phyloP scores from a whole-genome alignment of 2,329 filamentous ascomycete genomes.

The Penicillium sclerotigenum region DNA sequence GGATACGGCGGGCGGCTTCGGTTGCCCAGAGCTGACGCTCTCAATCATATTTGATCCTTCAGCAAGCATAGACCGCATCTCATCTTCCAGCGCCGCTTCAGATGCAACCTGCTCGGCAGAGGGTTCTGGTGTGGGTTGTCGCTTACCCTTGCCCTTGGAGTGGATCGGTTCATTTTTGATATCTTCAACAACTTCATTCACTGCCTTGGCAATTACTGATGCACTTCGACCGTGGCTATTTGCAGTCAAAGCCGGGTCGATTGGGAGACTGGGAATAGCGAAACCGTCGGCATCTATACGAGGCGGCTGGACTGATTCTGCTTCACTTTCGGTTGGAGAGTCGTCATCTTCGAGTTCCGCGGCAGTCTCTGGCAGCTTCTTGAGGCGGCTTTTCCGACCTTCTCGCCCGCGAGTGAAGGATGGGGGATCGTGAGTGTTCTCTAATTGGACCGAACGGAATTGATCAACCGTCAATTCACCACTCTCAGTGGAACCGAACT shows the following conservation, averaged over 20 bases:
- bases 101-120: slow-evolving; percentile 61
- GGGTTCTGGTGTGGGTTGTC: slow-evolving; percentile 46
- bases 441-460: slow-evolving; percentile 58
- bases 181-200: slow-evolving; percentile 25
- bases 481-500: slow-evolving; percentile 84
- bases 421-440: slow-evolving; percentile 76
- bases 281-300: slow-evolving; percentile 66
- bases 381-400: slow-evolving; percentile 52
- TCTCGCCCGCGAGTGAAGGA: slow-evolving; percentile 62
- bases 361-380: slow-evolving; percentile 35
- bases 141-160: slow-evolving; percentile 30
- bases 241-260: slow-evolving; percentile 44
- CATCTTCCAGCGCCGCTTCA: slow-evolving; percentile 60
- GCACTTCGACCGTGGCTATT: slow-evolving; percentile 18
- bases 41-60: slow-evolving; percentile 39
- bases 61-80: slow-evolving; percentile 66
- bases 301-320: slow-evolving; percentile 28
- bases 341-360: slow-evolving; percentile 49
- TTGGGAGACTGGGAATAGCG: slow-evolving; percentile 55
- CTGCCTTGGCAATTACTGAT: slow-evolving; percentile 16
- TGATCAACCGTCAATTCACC: slow-evolving; percentile 83
- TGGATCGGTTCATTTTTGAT: slow-evolving; percentile 18
- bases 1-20: slow-evolving; percentile 50
- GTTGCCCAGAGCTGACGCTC: slow-evolving; percentile 14
- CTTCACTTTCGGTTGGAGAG: slow-evolving; percentile 18